These are phyloP conservation scores for Exobasidium rhododendri DNA, from an alignment of 1,284 basidiomycete species.

Conservation along the genomic window DNA sequence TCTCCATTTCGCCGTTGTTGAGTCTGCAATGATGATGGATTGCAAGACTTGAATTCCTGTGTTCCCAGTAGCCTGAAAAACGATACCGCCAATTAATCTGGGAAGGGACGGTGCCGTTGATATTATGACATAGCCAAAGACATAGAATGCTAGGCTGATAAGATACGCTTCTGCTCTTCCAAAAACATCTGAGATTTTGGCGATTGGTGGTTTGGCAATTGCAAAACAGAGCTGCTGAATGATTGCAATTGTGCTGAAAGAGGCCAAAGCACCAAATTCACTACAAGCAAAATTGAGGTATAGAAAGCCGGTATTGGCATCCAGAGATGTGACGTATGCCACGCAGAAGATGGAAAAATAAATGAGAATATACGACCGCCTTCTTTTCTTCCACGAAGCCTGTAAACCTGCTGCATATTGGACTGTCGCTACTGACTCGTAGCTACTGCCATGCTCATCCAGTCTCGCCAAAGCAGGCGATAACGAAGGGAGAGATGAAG, in stretches of 20 bases:
- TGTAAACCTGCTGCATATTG: not conserved
- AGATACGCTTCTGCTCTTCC: slow-evolving; percentile 63
- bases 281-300: slow-evolving; percentile 52
- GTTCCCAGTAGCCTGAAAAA: slow-evolving; percentile 57
- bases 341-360: slow-evolving; percentile 62
- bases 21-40: slow-evolving; percentile 65
- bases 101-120: slow-evolving; percentile 64
- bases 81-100: slow-evolving; percentile 61
- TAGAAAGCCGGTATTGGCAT: slow-evolving; percentile 61
- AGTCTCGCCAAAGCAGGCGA: not conserved
- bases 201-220: slow-evolving; percentile 73
- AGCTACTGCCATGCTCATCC: not conserved
- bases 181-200: slow-evolving; percentile 70
- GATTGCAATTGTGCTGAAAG: slow-evolving; percentile 56
- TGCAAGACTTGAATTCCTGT: slow-evolving; percentile 57
- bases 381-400: not conserved
- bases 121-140: slow-evolving; percentile 65
- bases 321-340: slow-evolving; percentile 64
- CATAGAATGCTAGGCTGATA: slow-evolving; percentile 60
- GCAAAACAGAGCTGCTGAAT: slow-evolving; percentile 59
- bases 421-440: not conserved
- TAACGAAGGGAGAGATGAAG: too few species aligned
- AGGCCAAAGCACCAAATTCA: slow-evolving; percentile 51
- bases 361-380: slow-evolving; percentile 28
- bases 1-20: slow-evolving; percentile 74